Evolutionary conservation across 768 basidiomycete species (phyloP), one percentile per base, ranked within the genome.

Genomic region (Tubosaeta brunneosetosa): DNA sequence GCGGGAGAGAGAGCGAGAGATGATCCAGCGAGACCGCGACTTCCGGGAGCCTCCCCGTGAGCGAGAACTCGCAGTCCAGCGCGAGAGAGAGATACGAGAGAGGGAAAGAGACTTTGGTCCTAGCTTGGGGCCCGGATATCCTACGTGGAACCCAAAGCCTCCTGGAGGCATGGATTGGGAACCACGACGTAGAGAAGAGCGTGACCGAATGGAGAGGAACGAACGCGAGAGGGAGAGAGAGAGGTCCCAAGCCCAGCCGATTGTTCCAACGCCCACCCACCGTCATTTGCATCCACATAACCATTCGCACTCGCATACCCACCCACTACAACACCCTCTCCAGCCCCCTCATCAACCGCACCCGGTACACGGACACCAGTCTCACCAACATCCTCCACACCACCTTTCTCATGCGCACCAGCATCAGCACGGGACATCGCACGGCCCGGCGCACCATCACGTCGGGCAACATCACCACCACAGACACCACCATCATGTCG

Each of bases 401-500:
- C 55, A 44, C 17, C 64, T 52, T 50, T 40, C 63, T 12, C 66
- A 58, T 36, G 63, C 61, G 37, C 57, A 63, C 51, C 73, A 70
- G 47, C 57, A 63, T 38, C 66, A 64, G 11, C 68, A 68, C 16
- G 52, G 51, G 32, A 26, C 73, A 51, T 69, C 61, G 25, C 61
- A 63, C 41, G 74, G 49, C 43, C 57, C 57, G 79, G 53, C 80
- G 73, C 74, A 75, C 34, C 70, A 73, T 53, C 73, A 75, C 50
- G 67, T 73, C 33, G 57, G 70, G n/a, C 79, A 79, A 47, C 81
- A 84, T 51, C 78, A 81, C 51, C 81, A 82, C 55, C 73, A 62
- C 27, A 61, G 61, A 42, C 61, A 62, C 12, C 74, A 75, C 49
- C 71, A 73, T 52, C 73, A 75, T 42, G 66, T 74, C 45, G 50